Percentiles rank a stretch among this genome's conserved stretches.
phyloP scores from a whole-genome alignment of 768 basidiomycete genomes.

The Tulasnella sp. region DNA sequence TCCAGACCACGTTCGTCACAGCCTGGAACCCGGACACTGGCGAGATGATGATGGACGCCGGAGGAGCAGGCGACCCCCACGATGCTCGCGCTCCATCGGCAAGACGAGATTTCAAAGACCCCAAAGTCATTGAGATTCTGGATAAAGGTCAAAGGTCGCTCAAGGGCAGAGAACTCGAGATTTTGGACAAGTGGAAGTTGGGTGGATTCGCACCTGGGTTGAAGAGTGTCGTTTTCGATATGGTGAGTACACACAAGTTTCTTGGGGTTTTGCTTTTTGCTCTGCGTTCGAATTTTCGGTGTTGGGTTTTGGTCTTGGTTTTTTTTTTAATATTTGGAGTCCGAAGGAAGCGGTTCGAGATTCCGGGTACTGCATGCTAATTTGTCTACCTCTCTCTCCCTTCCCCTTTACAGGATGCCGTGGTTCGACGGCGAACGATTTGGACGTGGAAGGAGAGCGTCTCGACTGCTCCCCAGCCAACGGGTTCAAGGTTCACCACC shows the following conservation, averaged over 20 bases:
- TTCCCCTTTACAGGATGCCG: background rate
- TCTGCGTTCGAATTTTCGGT: background rate
- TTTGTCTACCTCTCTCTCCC: background rate
- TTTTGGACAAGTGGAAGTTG: conserved; percentile 13
- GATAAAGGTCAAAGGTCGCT: background rate
- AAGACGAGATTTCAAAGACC: background rate
- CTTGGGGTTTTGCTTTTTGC: background rate
- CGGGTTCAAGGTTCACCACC: background rate
- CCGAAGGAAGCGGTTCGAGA: background rate
- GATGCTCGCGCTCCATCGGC: background rate
- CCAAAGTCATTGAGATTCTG: background rate
- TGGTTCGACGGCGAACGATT: background rate
- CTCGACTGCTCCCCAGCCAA: background rate
- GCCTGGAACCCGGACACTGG: background rate
- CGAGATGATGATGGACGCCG: background rate
- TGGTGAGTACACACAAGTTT: background rate
- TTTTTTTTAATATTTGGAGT: background rate
- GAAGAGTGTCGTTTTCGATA: conserved; percentile 1
- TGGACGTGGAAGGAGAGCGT: background rate
- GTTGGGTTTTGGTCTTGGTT: background rate
- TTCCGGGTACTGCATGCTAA: background rate
- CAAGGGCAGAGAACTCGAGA: background rate
- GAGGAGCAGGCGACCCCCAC: background rate
- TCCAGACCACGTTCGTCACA: background rate
- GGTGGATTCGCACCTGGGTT: background rate